Percentiles rank a stretch among this genome's conserved stretches.
These are phyloP conservation scores for Phyllosticta citrichinensis DNA, from an alignment of 2,329 filamentous ascomycete genomes.

Conservation along the genomic window DNA sequence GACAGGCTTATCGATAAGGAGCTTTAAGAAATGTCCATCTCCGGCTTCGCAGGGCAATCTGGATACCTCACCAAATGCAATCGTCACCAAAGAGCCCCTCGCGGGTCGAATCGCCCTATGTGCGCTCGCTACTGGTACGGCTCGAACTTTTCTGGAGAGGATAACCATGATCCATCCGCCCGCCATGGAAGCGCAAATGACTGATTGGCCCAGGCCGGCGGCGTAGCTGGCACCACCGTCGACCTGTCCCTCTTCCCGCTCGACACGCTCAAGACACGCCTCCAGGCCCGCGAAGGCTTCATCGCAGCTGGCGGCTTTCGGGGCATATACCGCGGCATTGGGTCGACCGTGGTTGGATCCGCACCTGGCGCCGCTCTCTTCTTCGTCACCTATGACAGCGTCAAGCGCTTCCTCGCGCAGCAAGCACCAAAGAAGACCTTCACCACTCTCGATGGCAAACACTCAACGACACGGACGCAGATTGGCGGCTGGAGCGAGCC, in stretches of 20 bases:
- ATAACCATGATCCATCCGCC: neutral
- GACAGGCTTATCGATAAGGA: slow-evolving; percentile 3
- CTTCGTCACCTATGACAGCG: slow-evolving; percentile 85
- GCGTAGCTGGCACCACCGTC: slow-evolving; percentile 86
- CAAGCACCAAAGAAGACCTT: neutral
- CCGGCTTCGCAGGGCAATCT: neutral
- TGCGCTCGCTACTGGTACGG: slow-evolving; percentile 37
- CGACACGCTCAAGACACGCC: slow-evolving; percentile 96
- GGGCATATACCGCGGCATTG: slow-evolving; percentile 88
- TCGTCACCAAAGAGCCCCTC: slow-evolving; percentile 11
- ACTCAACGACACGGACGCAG: neutral
- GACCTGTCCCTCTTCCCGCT: slow-evolving; percentile 95
- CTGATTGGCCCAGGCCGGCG: slow-evolving; percentile 54
- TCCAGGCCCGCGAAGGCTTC: slow-evolving; percentile 74
- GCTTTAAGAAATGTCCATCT: slow-evolving; percentile 1
- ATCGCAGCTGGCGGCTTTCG: slow-evolving; percentile 76
- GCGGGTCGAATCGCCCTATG: slow-evolving; percentile 38
- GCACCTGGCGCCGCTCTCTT: slow-evolving; percentile 93
- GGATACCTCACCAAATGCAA: slow-evolving; percentile 4
- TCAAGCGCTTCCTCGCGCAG: slow-evolving; percentile 36
- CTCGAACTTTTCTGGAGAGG: slow-evolving; percentile 1
- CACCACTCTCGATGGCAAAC: slow-evolving; percentile 9
- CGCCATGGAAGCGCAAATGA: neutral
- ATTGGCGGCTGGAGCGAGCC: slow-evolving; percentile 19
- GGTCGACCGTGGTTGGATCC: slow-evolving; percentile 78